Evolutionary conservation across 495 filamentous ascomycete species (phyloP), one percentile per base, ranked within the genome.

Genomic region (Chaetomium cochliodes): DNA sequence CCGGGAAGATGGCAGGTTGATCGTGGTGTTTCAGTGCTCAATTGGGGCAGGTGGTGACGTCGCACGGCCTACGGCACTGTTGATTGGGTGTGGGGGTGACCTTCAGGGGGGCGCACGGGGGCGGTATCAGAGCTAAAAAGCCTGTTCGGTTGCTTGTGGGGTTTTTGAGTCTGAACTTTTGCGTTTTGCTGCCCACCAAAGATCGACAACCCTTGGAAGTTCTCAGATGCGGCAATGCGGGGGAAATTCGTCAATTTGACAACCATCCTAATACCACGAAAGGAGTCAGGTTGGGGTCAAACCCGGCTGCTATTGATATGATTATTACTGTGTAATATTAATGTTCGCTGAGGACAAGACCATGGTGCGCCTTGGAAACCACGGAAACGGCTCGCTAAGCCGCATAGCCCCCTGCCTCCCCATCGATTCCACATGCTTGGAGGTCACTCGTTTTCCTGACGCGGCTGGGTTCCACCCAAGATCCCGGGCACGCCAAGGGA

Each of bases 21-120:
- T 49, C 41, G 25, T 69, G 62, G 22, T 71, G 68, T 72, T 72
- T 73, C 69, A 75, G 71, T 28, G 67, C 63, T 62, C 52, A 57
- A 66, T 53, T 39, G 28, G 65, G 63, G 47, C 12, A n/a, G 65
- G 62, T 55, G 59, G 68, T 69, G 68, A 69, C 64, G 64, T 69
- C 65, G 56, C 42, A 58, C 58, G 20, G 52, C 28, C 11, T 20
- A 58, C 39, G 6, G 28, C 66, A 56, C 39, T 44, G 49, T 57
- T 70, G 66, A 72, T 74, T 74, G 70, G 71, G 20, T 53, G 60
- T 26, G 13, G n/a, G 25, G 41, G 44, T 33, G 42, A 49, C 63
- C 65, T 64, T 72, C 59, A 65, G 16, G 65, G 61, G 67, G 58
- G 57, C 22, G 15, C 59, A 65, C 6, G 65, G 61, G 67, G 58